These are phyloP conservation scores for Pleodorina starrii DNA, from an alignment of 139 green algal genomes.

Conservation along the genomic window DNA sequence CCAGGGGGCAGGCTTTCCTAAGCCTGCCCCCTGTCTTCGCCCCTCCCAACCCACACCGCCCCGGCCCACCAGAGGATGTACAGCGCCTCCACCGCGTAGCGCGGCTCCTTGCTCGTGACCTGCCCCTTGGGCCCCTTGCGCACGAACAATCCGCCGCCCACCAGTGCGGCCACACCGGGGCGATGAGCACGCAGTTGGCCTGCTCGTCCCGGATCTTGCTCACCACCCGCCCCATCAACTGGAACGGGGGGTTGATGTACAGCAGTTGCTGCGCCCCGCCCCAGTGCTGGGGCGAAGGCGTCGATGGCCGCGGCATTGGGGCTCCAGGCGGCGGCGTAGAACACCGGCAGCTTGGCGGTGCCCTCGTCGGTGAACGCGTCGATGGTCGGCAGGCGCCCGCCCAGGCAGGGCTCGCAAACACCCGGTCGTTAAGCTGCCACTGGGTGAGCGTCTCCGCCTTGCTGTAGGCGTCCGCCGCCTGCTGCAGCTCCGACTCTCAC, in stretches of 20 bases:
- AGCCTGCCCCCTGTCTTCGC: too few species aligned
- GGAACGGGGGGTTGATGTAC: conserved; percentile 10
- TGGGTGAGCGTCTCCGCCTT: background rate
- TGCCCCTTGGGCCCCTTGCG: background rate
- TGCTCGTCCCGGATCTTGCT: background rate
- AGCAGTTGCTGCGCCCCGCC: background rate
- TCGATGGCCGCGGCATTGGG: background rate
- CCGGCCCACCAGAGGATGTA: background rate
- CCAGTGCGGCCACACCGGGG: background rate
- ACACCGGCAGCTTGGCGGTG: background rate
- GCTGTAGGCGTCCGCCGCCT: background rate
- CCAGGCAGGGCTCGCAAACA: background rate
- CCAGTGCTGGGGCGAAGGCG: background rate
- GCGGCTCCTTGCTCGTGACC: background rate
- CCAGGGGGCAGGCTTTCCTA: too few species aligned
- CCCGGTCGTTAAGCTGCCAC: background rate
- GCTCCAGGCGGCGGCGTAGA: background rate
- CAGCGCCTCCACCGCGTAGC: background rate
- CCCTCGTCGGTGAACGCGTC: background rate
- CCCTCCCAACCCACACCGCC: too few species aligned
- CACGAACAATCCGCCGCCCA: background rate
- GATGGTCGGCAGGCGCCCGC: background rate
- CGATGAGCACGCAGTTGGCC: background rate
- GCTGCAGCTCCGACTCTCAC: background rate
- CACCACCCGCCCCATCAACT: background rate